phyloP scores from a whole-genome alignment of 306 rosid species.

The Prinsepia uniflora region DNA sequence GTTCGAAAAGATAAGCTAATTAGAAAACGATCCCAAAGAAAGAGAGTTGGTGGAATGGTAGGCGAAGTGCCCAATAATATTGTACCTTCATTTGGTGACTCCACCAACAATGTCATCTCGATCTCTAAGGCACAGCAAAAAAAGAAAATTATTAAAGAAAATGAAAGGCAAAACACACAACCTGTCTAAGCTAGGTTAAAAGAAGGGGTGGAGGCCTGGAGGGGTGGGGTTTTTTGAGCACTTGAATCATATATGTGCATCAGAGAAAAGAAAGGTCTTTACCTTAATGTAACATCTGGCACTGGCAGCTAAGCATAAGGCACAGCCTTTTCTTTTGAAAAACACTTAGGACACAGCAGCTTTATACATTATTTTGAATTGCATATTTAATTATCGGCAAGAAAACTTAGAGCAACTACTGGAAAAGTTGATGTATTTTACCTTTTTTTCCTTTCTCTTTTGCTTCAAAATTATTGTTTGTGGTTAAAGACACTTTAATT shows the following conservation, averaged over 20 bases:
- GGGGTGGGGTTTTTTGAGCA: neutral
- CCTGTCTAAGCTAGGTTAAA: neutral
- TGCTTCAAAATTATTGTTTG: neutral
- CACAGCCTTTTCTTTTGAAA: neutral
- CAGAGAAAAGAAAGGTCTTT: neutral
- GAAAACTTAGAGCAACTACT: slow-evolving; percentile 4
- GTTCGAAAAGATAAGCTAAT: neutral
- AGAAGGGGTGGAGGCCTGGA: neutral
- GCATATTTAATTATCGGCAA: neutral
- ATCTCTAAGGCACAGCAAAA: neutral
- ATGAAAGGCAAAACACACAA: neutral
- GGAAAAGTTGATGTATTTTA: neutral
- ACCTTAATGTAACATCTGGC: neutral
- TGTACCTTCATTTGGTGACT: neutral
- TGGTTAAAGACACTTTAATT: neutral
- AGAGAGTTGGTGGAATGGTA: neutral
- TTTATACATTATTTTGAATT: neutral
- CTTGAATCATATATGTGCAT: neutral
- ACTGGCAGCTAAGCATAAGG: slow-evolving; percentile 1
- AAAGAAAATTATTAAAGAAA: neutral
- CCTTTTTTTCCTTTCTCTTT: neutral
- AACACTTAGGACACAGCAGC: no score
- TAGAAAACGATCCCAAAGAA: neutral
- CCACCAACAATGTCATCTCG: neutral
- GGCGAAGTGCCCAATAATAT: neutral